Evolutionary conservation across 2,329 filamentous ascomycete species (phyloP).

Genomic region (Pyrenophora seminiperda): DNA sequence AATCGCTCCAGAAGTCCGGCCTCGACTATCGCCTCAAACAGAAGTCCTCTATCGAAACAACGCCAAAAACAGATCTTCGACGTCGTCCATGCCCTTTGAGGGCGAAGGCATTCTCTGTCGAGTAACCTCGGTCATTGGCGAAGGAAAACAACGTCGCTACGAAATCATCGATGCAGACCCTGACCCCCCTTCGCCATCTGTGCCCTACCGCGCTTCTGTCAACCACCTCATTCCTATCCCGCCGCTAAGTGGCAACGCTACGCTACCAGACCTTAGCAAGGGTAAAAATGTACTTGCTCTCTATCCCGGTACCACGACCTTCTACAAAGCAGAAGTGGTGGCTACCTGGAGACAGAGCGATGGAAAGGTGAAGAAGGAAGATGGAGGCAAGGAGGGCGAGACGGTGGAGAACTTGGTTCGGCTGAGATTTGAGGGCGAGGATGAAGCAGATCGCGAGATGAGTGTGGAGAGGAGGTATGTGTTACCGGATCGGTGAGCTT

Average conservation of each 20-base stretch:
- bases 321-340: constrained; percentile 59
- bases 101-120: constrained; percentile 59
- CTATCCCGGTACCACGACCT: constrained; percentile 60
- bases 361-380: constrained; percentile 45
- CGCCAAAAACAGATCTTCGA: constrained; percentile 44
- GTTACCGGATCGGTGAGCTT: constrained; percentile 40
- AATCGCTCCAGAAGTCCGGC: constrained; percentile 23
- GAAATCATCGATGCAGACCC: constrained; percentile 59
- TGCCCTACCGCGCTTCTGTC: constrained; percentile 54
- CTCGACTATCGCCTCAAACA: constrained; percentile 49
- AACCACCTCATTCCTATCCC: constrained; percentile 54
- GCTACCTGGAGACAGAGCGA: constrained; percentile 46
- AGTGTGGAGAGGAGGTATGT: constrained; percentile 59
- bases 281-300: constrained; percentile 55
- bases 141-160: constrained; percentile 59
- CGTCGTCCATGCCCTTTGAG: constrained; percentile 41
- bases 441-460: constrained; percentile 51
- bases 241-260: constrained; percentile 48
- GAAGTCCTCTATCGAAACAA: constrained; percentile 59
- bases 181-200: constrained; percentile 45
- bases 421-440: constrained; percentile 57
- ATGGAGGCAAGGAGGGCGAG: constrained; percentile 51
- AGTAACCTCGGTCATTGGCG: constrained; percentile 58
- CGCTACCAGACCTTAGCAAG: constrained; percentile 49
- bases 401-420: constrained; percentile 48